Base-by-base conservation (phyloP, 1,284 basidiomycete species). In the Pascua sp. region DNA sequence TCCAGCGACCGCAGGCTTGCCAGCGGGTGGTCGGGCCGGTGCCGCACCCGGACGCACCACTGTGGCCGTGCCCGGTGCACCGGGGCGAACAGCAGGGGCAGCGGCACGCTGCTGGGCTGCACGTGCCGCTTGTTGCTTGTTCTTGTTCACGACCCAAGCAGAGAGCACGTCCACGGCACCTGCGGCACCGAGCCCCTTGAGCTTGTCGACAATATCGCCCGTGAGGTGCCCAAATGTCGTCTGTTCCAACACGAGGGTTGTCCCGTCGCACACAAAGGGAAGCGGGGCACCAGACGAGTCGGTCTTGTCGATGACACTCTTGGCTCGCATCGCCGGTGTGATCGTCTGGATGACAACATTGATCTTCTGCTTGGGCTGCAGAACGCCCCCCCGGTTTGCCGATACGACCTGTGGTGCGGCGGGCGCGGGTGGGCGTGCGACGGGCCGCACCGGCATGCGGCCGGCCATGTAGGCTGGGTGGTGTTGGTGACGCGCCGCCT, bases 91-190 rank as follows among this genome's bases (percentile, higher is more conserved):
- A 2, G 40, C 47, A 10, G 56, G 42, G 15, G 24, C 47, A 8
- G 51, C 55, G 47, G 45, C 56, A 0, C 49, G 56, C 49, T 53
- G 60, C 36, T 60, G 63, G 2, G 64, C 62, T 4, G 64, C 51
- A 32, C 66, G 63, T 7, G 68, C 58, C 39, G 65, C 67, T 7
- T 64, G 64, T 47, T 67, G 65, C 58, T 71, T 71, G 56, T 73
- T 70, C 66, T 74, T 74, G 60, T 71, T 73, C 51, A 70, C 69
- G 0, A 76, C 70, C 73, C 73, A 76, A 55, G 67, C 67, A 11
- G 68, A 68, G 16, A 76, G 51, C 1, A 73, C 73, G 54, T 72
- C 72, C 11, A 76, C 68, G 11, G 73, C 73, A 5, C 65, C 68
- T 0, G 67, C 66, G 8, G 71, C 68, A 38, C 73, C 72, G 15